A percentile compares a stretch with the other conserved stretches of the same genome.
phyloP scores from a whole-genome alignment of 2,329 filamentous ascomycete genomes.

The Lachnellula arida region DNA sequence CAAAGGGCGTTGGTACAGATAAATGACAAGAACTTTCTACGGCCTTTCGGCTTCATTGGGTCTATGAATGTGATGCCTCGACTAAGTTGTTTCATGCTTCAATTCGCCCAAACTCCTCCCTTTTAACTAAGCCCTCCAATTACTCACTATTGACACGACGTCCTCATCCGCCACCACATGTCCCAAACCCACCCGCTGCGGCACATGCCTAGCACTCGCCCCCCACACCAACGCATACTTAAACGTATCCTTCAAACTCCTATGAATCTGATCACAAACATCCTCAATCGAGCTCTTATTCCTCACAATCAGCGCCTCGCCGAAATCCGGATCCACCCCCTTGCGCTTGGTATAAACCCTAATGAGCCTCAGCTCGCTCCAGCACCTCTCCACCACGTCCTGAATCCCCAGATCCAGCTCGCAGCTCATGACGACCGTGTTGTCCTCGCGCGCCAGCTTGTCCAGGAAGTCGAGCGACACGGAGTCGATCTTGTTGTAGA shows the following conservation, averaged over 20 bases:
- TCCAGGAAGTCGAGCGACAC: slow-evolving; percentile 92
- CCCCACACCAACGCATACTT: slow-evolving; percentile 99
- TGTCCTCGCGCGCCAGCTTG: slow-evolving; percentile 81
- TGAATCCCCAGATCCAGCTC: slow-evolving; percentile 90
- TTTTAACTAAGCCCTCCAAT: slow-evolving; percentile 50
- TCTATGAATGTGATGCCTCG: background rate
- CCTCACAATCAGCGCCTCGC: slow-evolving; percentile 88
- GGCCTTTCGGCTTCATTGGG: background rate
- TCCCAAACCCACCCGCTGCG: slow-evolving; percentile 82
- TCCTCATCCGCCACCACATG: slow-evolving; percentile 73
- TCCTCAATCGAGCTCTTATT: slow-evolving; percentile 88
- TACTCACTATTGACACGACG: slow-evolving; percentile 63
- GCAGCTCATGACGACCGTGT: slow-evolving; percentile 96
- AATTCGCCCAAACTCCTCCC: slow-evolving; percentile 1
- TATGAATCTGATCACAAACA: slow-evolving; percentile 92
- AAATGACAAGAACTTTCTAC: background rate
- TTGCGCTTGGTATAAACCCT: slow-evolving; percentile 96
- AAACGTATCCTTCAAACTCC: slow-evolving; percentile 94
- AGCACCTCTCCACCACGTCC: slow-evolving; percentile 92
- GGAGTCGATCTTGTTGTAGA: slow-evolving; percentile 99
- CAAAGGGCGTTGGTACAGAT: background rate
- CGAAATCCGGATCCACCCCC: slow-evolving; percentile 82
- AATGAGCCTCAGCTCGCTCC: slow-evolving; percentile 87
- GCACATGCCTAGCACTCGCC: slow-evolving; percentile 88
- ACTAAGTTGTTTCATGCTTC: background rate